Evolutionary conservation across 306 rosid species (phyloP), one percentile per base, ranked within the genome.

Genomic region (Macrotyloma uniflorum): DNA sequence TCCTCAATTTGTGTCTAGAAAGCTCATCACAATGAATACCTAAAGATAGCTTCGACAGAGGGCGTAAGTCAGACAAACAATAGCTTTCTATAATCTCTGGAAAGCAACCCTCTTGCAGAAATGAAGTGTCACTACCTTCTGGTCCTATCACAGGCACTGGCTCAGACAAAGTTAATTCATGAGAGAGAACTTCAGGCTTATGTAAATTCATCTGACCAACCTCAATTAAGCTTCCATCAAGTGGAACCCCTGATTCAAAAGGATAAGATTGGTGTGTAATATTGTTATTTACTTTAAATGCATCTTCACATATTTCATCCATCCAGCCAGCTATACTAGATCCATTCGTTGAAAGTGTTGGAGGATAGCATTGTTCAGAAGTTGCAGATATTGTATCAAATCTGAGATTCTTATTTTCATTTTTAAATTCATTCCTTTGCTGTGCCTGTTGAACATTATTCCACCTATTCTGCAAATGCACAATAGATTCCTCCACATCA

Each of bases 391-490:
- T 7, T 9, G 77, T 55, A 47, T 90, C 88, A 70, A 69, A n/a
- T 50, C 66, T 79, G 45, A 62, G 62, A 46, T 66, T 66, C 72
- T 53, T 49, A 53, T 33, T 65, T 57, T 83, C 97, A 83, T 70
- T 72, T 70, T 43, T 77, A 68, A 85, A 50, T 75, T 68, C 87
- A 55, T 86, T 75, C 13, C 74, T 84, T 71, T 89, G 93, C 55
- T 91, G 97, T 65, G 86, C 98, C 66, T 83, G 90, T 83, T 86
- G 98, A 85, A 86, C 77, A 83, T 86, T 87, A 53, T 88, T 88
- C 98, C 98, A 95, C 85, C 98, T 89, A 26, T 87, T 89, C 89
- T 95, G 97, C 92, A 95, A 87, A 84, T 95, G 98, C 80, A 90
- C 90, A 18, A 92, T 38, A 19, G 97, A 92, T 81, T 95, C 98